These are phyloP conservation scores for Pseudogymnoascus sp. DNA, from an alignment of 2,329 filamentous ascomycete species.

Conservation along the genomic window DNA sequence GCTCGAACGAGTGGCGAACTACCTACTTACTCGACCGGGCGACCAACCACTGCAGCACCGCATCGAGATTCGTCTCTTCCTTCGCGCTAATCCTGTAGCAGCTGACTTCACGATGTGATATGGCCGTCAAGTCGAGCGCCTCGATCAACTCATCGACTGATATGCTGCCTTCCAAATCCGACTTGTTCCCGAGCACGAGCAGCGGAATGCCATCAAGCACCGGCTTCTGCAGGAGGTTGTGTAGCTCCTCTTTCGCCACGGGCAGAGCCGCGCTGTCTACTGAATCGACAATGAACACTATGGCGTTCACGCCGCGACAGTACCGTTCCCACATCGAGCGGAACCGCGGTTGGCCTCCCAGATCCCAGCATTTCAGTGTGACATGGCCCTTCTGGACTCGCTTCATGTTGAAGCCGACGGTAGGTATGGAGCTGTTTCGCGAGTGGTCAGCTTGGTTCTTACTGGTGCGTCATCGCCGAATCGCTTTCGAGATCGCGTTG, in stretches of 20 bases:
- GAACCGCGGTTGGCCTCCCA: constrained; percentile 93
- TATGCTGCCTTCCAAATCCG: constrained; percentile 82
- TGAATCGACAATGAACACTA: constrained; percentile 97
- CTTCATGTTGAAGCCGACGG: constrained; percentile 99
- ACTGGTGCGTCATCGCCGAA: background rate
- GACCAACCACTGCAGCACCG: constrained; percentile 93
- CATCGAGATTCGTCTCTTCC: constrained; percentile 96
- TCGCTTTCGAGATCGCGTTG: constrained; percentile 10
- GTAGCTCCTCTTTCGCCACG: constrained; percentile 84
- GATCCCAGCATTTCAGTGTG: constrained; percentile 97
- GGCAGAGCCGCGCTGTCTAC: constrained; percentile 75
- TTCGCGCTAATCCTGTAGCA: constrained; percentile 99
- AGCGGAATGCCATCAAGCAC: constrained; percentile 84
- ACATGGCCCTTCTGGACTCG: constrained; percentile 96
- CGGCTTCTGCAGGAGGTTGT: constrained; percentile 76
- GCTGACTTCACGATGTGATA: constrained; percentile 88
- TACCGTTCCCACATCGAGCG: constrained; percentile 99
- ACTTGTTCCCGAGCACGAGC: constrained; percentile 94
- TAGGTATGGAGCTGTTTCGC: constrained; percentile 79
- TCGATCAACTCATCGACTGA: constrained; percentile 95
- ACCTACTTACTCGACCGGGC: constrained; percentile 69
- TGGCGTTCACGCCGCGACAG: constrained; percentile 93
- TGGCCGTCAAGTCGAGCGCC: constrained; percentile 77
- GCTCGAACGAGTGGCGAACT: no score
- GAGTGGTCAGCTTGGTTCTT: constrained; percentile 31